Conservation (phyloP, 768 basidiomycete species). For the Phanerochaete carnosa region DNA sequence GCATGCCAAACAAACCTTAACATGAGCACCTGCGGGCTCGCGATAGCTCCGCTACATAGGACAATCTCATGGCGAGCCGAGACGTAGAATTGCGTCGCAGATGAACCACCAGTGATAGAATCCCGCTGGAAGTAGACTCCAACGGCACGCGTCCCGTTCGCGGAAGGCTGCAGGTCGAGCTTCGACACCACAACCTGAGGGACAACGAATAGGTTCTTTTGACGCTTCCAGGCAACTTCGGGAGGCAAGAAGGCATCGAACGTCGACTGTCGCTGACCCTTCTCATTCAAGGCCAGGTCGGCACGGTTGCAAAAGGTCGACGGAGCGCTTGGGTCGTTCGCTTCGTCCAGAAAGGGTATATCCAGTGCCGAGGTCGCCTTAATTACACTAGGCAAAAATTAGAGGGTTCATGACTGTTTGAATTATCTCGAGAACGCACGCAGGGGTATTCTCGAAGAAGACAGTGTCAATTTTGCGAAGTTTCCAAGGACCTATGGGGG, state of each 20-base stretch:
- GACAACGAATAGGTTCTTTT: neutral
- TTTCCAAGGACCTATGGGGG: neutral
- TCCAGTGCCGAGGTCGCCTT: too few species aligned
- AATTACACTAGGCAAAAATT: too few species aligned
- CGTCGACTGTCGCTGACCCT: neutral
- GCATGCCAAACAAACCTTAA: neutral
- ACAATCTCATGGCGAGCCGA: neutral
- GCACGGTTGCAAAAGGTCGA: neutral
- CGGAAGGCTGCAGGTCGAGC: neutral
- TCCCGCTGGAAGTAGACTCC: neutral
- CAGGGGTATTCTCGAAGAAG: neutral
- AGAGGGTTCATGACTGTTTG: too few species aligned
- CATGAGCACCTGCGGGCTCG: neutral
- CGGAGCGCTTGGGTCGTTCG: neutral
- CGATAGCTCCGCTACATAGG: neutral
- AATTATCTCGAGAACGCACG: too few species aligned
- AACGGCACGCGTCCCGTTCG: neutral
- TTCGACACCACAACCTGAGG: neutral
- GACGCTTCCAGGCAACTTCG: neutral
- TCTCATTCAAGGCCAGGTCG: neutral
- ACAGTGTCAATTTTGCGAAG: neutral
- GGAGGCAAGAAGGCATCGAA: neutral
- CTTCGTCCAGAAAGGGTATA: too few species aligned
- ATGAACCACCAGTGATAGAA: neutral
- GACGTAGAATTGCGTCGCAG: neutral